Base-by-base conservation (phyloP, 2,329 filamentous ascomycete genomes). In the Hyphodiscus sp. region DNA sequence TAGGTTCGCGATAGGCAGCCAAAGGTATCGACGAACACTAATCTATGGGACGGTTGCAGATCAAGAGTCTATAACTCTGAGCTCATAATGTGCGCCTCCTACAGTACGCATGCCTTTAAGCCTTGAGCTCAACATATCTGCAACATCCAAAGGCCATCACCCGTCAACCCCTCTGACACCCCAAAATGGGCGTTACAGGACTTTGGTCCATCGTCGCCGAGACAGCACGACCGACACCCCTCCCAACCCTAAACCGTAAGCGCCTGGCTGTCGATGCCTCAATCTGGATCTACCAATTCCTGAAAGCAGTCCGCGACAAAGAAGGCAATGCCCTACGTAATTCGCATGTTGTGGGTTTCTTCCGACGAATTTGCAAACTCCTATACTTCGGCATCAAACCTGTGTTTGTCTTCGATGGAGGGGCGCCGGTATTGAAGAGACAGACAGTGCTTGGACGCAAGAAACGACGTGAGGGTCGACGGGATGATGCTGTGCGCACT, bases 231-330 rank as follows among this genome's bases (percentile, higher is more conserved):
- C 95, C 94, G 19, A 95, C 95, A 58, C 96, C 96, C 71, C 86
- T 99, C 64, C 91, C 95, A 64, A 96, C 92, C 15, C 83, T 99
- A 56, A 97, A 97, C 70, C 89, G 88, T 63, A 96, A 96, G 73
- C 90, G 94, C 16, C 86, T 99, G 48, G 95, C 94, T 46, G 90
- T 99, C 61, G 94, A 99, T 73, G 94, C 95, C 54, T 96, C 91
- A 13, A 99, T 99, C 69, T 99, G 94, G 94, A 97, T 99, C 64
- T 99, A 99, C 77, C 94, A 99, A 68, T 99, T 99, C 67, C 83
- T 99, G 64, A 99, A 99, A 74, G 94, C 95, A 10, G 94, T 99
- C 11, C 91, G 94, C 64, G 94, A 99, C 73, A 96, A 97, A 67
- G 94, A 99, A 72, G 94, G 94, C 51, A 96, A 99, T 67, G 94